These are phyloP conservation scores for Oldenlandia corymbosa DNA, from an alignment of 257 asterid species.

Conservation along the genomic window DNA sequence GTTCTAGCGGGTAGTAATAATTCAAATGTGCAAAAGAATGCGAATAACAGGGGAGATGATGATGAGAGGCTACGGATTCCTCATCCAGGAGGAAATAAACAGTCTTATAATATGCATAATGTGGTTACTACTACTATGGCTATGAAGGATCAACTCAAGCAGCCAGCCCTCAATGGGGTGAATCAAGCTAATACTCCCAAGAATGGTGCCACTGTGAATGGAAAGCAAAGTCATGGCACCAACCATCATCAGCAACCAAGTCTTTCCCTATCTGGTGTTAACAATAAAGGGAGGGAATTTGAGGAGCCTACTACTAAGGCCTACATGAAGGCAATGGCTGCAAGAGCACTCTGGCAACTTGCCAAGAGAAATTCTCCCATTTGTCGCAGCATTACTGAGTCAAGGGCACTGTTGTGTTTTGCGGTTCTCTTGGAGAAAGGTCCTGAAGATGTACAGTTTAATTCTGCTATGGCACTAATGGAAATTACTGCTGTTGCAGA, in stretches of 20 bases:
- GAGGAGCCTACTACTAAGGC: slow-evolving; percentile 74
- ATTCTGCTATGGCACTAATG: slow-evolving; percentile 77
- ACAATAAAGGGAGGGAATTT: slow-evolving; percentile 52
- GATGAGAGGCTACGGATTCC: slow-evolving; percentile 33
- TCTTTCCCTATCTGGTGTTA: slow-evolving; percentile 34
- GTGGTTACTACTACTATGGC: slow-evolving; percentile 58
- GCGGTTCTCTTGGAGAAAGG: slow-evolving; percentile 74
- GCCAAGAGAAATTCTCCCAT: slow-evolving; percentile 60
- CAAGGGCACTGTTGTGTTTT: slow-evolving; percentile 64
- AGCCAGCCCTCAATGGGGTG: background rate
- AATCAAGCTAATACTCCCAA: slow-evolving; percentile 13
- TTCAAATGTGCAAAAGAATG: background rate
- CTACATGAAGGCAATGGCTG: slow-evolving; percentile 74
- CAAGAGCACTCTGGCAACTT: slow-evolving; percentile 75
- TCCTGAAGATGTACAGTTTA: slow-evolving; percentile 46
- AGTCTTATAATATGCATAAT: slow-evolving; percentile 44
- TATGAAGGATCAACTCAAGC: slow-evolving; percentile 24
- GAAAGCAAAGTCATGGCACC: slow-evolving; percentile 5
- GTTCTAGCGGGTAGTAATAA: slow-evolving; percentile 23
- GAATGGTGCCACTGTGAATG: slow-evolving; percentile 12
- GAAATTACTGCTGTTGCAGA: slow-evolving; percentile 43
- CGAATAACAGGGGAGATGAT: slow-evolving; percentile 26
- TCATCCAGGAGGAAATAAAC: slow-evolving; percentile 42
- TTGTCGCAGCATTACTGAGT: slow-evolving; percentile 78
- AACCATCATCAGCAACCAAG: slow-evolving; percentile 31